Percentiles rank a stretch among this genome's conserved stretches.
These are phyloP conservation scores for Lizonia empirigonia DNA, from an alignment of 2,329 filamentous ascomycete species.

Conservation along the genomic window DNA sequence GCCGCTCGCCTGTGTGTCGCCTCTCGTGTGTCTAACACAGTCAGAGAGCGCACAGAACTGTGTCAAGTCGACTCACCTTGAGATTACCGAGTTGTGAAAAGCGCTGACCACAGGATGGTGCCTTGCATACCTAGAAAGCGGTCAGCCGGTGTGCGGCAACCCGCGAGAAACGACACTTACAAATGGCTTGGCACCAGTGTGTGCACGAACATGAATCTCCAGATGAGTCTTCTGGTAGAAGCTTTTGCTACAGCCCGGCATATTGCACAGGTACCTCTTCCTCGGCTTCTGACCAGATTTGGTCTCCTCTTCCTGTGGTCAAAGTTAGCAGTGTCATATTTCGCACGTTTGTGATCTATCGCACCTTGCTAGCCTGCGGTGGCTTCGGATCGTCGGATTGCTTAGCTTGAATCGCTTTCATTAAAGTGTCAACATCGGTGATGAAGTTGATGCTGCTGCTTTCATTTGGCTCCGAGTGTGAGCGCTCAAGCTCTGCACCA, in stretches of 20 bases:
- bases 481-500: constrained; percentile 50
- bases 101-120: constrained; percentile 73
- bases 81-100: constrained; percentile 93
- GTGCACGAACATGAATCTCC: constrained; percentile 84
- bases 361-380: constrained; percentile 40
- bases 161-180: constrained; percentile 57
- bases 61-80: constrained; percentile 63
- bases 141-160: constrained; percentile 18
- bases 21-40: constrained; percentile 75
- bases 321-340: background rate
- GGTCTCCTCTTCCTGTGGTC: constrained; percentile 28
- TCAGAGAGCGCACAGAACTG: constrained; percentile 15
- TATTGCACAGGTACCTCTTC: constrained; percentile 75
- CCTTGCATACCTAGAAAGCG: constrained; percentile 63
- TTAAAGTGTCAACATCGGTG: constrained; percentile 85
- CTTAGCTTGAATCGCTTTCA: constrained; percentile 84
- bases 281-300: constrained; percentile 51
- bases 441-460: constrained; percentile 65
- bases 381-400: constrained; percentile 49
- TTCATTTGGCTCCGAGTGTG: constrained; percentile 52
- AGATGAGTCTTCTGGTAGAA: constrained; percentile 94
- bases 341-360: constrained; percentile 5
- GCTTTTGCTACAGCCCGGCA: constrained; percentile 76
- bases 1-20: constrained; percentile 84
- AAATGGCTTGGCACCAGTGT: constrained; percentile 90